Evolutionary conservation across 768 basidiomycete species (phyloP).

Genomic region (Cystobasidium onofrii): DNA sequence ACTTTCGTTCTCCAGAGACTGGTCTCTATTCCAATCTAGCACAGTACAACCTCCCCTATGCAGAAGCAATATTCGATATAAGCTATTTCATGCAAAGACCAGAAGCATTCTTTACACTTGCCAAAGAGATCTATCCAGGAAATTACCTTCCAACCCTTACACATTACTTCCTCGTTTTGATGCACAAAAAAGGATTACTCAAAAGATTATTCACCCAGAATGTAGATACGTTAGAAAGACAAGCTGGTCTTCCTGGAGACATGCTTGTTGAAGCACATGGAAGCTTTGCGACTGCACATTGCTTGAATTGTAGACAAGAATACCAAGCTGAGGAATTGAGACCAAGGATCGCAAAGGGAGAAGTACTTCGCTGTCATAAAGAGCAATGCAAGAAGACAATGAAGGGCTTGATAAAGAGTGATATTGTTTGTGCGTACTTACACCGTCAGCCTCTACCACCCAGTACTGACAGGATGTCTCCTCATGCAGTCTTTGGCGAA

Average conservation of each 20-base stretch:
- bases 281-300: slow-evolving; percentile 78
- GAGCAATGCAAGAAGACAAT: slow-evolving; percentile 32
- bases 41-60: slow-evolving; percentile 54
- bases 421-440: slow-evolving; percentile 53
- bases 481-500: slow-evolving; percentile 49
- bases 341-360: slow-evolving; percentile 54
- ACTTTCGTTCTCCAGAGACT: slow-evolving; percentile 78
- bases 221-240: slow-evolving; percentile 78
- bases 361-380: slow-evolving; percentile 59
- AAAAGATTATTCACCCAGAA: slow-evolving; percentile 60
- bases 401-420: slow-evolving; percentile 65
- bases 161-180: slow-evolving; percentile 79
- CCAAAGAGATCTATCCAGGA: slow-evolving; percentile 85
- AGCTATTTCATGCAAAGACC: slow-evolving; percentile 33
- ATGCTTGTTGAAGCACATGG: slow-evolving; percentile 92
- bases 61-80: slow-evolving; percentile 95
- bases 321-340: slow-evolving; percentile 65
- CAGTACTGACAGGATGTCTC: not conserved
- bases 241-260: slow-evolving; percentile 63
- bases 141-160: slow-evolving; percentile 73
- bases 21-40: slow-evolving; percentile 52
- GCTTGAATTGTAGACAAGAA: slow-evolving; percentile 60
- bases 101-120: slow-evolving; percentile 67
- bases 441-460: not conserved
- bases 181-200: slow-evolving; percentile 62